These are phyloP conservation scores for Breviolum minutum DNA, from an alignment of 73 alveolate species.

Conservation along the genomic window DNA sequence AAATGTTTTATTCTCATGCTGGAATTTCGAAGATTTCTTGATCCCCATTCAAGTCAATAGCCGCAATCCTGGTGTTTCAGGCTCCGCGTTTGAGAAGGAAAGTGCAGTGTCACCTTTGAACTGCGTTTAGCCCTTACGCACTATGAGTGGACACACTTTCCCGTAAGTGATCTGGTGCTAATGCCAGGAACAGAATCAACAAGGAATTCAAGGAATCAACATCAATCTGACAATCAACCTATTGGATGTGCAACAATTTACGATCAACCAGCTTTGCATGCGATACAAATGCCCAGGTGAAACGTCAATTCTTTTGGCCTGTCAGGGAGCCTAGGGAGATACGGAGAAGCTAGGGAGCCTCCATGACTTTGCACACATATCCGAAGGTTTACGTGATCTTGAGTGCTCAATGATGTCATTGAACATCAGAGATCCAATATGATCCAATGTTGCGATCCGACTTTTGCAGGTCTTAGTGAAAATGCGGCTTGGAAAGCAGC, in stretches of 20 bases:
- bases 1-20: too few relatives aligned
- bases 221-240: background rate
- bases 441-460: background rate
- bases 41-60: background rate
- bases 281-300: background rate
- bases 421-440: background rate
- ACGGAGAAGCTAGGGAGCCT: background rate
- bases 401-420: too few relatives aligned
- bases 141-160: background rate
- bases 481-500: slow-evolving; percentile 21
- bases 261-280: background rate
- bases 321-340: background rate
- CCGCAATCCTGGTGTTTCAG: background rate
- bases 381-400: too few relatives aligned
- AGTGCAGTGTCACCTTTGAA: background rate
- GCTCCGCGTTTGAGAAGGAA: background rate
- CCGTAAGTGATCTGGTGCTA: too few relatives aligned
- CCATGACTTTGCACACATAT: too few relatives aligned
- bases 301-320: slow-evolving; percentile 42
- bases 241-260: too few relatives aligned
- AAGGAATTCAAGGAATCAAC: background rate
- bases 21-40: background rate
- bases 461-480: background rate
- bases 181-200: background rate
- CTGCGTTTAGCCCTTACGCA: background rate